Evolutionary conservation across 352 stramenopile genomes (phyloP).

Genomic region (Globisporangium recalcitrans): DNA sequence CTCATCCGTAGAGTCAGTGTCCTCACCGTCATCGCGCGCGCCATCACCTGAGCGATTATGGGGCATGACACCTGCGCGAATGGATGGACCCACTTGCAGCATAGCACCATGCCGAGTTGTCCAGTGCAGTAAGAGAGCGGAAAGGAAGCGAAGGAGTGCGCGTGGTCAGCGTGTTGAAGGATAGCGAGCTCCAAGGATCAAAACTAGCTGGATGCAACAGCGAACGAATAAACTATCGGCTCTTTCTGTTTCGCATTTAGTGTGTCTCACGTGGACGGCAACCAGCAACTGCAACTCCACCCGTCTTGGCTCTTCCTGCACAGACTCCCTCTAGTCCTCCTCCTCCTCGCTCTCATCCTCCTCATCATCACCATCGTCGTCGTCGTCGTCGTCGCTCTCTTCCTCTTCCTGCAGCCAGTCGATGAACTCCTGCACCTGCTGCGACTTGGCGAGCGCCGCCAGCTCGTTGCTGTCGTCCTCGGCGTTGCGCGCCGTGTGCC

Average conservation of each 20-base stretch:
- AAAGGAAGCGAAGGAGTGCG: too few relatives aligned
- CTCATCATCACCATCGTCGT: slow-evolving; percentile 29
- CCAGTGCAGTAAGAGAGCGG: background rate
- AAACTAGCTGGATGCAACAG: too few relatives aligned
- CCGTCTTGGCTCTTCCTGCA: background rate
- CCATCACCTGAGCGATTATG: background rate
- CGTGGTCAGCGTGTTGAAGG: background rate
- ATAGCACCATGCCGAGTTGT: background rate
- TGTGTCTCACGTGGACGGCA: background rate
- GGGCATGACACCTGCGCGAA: too few relatives aligned
- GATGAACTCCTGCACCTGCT: slow-evolving; percentile 91
- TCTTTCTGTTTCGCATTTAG: background rate
- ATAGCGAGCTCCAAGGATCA: too few relatives aligned
- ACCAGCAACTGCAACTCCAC: background rate
- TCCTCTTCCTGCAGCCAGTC: slow-evolving; percentile 88
- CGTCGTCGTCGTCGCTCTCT: slow-evolving; percentile 42
- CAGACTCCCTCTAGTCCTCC: background rate
- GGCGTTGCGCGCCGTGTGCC: slow-evolving; percentile 57
- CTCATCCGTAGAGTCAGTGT: background rate
- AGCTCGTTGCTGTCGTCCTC: slow-evolving; percentile 27
- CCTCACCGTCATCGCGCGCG: background rate
- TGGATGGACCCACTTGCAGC: background rate
- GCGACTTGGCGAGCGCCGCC: slow-evolving; percentile 48
- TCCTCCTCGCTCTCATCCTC: slow-evolving; percentile 23
- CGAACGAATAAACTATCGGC: background rate